phyloP scores from a whole-genome alignment of 192 early-diverging fungal genomes.

The Geranomyces variabilis region DNA sequence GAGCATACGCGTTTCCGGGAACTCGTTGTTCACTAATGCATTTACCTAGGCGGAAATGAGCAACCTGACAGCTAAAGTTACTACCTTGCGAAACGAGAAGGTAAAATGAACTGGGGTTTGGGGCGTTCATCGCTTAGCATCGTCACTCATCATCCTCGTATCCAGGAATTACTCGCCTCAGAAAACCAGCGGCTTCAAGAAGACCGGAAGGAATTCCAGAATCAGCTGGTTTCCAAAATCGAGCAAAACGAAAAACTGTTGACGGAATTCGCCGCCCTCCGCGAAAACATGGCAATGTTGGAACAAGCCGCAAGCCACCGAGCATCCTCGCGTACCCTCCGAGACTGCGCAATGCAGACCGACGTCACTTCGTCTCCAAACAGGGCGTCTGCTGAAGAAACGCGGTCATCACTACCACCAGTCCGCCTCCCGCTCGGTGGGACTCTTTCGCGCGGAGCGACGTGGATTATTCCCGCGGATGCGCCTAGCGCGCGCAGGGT shows the following conservation, averaged over 20 bases:
- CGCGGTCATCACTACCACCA: no score
- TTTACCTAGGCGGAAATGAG: constrained; percentile 11
- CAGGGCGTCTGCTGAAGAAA: no score
- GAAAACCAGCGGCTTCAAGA: constrained; percentile 6
- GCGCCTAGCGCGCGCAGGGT: not conserved
- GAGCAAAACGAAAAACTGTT: constrained; percentile 25
- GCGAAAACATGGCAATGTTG: not conserved
- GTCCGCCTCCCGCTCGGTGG: no score
- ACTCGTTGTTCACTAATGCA: not conserved
- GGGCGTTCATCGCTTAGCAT: not conserved
- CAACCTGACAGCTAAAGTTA: constrained; percentile 24
- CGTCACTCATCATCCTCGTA: not conserved
- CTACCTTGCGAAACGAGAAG: constrained; percentile 24
- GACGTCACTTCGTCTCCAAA: no score
- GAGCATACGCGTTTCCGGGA: not conserved
- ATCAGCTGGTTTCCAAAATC: constrained; percentile 9
- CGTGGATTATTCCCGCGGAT: not conserved
- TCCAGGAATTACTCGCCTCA: constrained; percentile 8
- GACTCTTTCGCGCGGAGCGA: no score
- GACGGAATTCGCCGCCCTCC: not conserved
- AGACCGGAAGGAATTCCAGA: constrained; percentile 10
- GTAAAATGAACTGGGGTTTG: no score
- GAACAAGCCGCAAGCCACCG: no score
- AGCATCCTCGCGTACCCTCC: no score
- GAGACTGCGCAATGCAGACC: no score